Evolutionary conservation across 495 filamentous ascomycete genomes (phyloP), one percentile per base, ranked within the genome.

Genomic region (Pseudotulostoma volvatum): DNA sequence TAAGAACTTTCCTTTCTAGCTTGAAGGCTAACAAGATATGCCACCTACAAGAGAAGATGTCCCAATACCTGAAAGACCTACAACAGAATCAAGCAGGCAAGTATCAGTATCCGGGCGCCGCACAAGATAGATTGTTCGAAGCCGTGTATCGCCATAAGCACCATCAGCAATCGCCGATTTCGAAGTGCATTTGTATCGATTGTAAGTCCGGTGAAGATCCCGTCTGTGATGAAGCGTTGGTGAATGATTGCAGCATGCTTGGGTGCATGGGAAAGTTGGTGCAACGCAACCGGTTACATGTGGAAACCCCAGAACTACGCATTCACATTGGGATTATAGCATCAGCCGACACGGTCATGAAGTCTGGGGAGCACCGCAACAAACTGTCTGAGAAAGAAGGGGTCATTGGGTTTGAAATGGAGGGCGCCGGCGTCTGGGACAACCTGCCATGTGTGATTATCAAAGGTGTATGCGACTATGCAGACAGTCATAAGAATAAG

Each of bases 381-480:
- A 34, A 36, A 14, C 36, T 51, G 13, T 42, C 43, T 16, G 18
- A 33, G 5, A 34, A 17, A 7, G 44, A 59, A 54, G 48, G 25
- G 23, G 18, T 62, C 8, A 55, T n/a, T n/a, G n/a, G n/a, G n/a
- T n/a, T n/a, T n/a, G n/a, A n/a, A n/a, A n/a, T n/a, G n/a, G n/a
- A n/a, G 37, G 55, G 49, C 0, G 59, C 55, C 21, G 59, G 58
- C 1, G 53, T 44, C 1, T 53, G 17, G 49, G 57, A 53, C 8
- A 45, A 48, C 25, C 21, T 61, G 5, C 56, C 49, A 0, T 54
- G 42, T 18, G 38, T 64, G 7, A 48, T 64, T 0, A 44, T 63
- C 31, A 59, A 61, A 25, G 53, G 55, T 0, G 42, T 63, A 9
- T 52, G 51, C 41, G 55, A 60, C 44, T 59, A 63, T 34, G 48